phyloP scores from a whole-genome alignment of 805 yeast genomes.

The Millerozyma miso region DNA sequence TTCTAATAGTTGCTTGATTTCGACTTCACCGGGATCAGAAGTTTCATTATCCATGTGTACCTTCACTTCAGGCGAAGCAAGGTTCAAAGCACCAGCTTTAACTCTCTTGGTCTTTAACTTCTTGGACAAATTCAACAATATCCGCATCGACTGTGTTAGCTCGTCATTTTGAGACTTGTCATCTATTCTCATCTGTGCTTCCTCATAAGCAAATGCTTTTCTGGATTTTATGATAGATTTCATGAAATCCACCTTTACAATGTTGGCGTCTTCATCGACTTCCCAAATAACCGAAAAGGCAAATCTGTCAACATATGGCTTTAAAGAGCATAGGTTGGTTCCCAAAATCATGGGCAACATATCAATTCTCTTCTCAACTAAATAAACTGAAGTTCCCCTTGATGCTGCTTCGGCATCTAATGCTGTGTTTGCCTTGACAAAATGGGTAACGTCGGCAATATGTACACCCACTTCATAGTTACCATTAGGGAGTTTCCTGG shows the following conservation, averaged over 20 bases:
- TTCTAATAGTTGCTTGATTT: slow-evolving; percentile 78
- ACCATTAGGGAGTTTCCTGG: slow-evolving; percentile 79
- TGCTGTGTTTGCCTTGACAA: slow-evolving; percentile 89
- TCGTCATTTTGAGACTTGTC: slow-evolving; percentile 74
- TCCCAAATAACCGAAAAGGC: slow-evolving; percentile 98
- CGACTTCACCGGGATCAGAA: slow-evolving; percentile 94
- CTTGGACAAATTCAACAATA: slow-evolving; percentile 72
- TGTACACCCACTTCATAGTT: slow-evolving; percentile 97
- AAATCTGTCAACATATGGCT: slow-evolving; percentile 92
- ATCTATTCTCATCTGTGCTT: slow-evolving; percentile 89
- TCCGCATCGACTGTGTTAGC: slow-evolving; percentile 84
- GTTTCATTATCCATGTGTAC: slow-evolving; percentile 97
- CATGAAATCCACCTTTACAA: slow-evolving; percentile 71
- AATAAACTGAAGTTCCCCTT: slow-evolving; percentile 94
- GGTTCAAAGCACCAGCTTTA: slow-evolving; percentile 92
- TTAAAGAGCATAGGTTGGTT: slow-evolving; percentile 91
- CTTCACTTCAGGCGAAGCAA: slow-evolving; percentile 97
- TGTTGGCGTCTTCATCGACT: slow-evolving; percentile 78
- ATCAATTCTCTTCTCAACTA: slow-evolving; percentile 97
- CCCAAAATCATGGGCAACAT: slow-evolving; percentile 95
- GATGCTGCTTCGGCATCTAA: slow-evolving; percentile 95
- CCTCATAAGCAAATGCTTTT: slow-evolving; percentile 91
- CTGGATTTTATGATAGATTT: slow-evolving; percentile 88
- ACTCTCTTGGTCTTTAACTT: slow-evolving; percentile 79
- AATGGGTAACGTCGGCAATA: slow-evolving; percentile 97